phyloP scores from a whole-genome alignment of 345 rosid genomes.

The Hypericum androsaemum region DNA sequence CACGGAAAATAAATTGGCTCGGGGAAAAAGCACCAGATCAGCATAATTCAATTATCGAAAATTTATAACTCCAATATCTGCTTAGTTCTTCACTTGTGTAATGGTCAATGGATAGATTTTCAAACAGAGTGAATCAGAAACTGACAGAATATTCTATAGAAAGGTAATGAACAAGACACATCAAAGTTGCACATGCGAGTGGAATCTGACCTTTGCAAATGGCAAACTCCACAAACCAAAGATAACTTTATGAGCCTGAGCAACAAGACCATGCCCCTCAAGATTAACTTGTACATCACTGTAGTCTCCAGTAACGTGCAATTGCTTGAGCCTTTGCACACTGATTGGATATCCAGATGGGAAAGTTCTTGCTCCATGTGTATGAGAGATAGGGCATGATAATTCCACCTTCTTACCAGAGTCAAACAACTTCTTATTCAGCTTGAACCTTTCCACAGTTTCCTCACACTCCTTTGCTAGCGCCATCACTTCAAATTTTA shows the following conservation, averaged over 20 bases:
- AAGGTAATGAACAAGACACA: not conserved
- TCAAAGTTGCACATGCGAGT: not conserved
- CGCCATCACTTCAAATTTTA: slow-evolving; percentile 56
- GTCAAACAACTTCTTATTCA: slow-evolving; percentile 41
- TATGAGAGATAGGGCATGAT: slow-evolving; percentile 41
- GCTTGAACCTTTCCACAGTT: slow-evolving; percentile 39
- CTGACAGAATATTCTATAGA: not conserved
- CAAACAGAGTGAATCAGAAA: not conserved
- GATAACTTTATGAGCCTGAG: slow-evolving; percentile 61
- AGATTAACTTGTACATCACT: slow-evolving; percentile 51
- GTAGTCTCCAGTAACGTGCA: slow-evolving; percentile 41
- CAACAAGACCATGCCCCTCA: slow-evolving; percentile 57
- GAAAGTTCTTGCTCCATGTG: slow-evolving; percentile 34
- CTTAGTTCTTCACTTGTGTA: too few species aligned
- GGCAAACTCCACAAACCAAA: slow-evolving; percentile 83
- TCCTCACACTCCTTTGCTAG: slow-evolving; percentile 76
- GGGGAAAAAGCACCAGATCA: too few species aligned
- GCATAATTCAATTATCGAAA: too few species aligned
- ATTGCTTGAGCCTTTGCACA: slow-evolving; percentile 43
- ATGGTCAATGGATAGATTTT: too few species aligned
- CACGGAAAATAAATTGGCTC: too few species aligned
- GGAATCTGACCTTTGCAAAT: slow-evolving; percentile 67
- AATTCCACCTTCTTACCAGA: slow-evolving; percentile 49
- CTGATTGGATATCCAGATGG: slow-evolving; percentile 63
- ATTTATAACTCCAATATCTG: too few species aligned